Evolutionary conservation across 2,329 filamentous ascomycete species (phyloP).

Genomic region (Alternaria postmessia): DNA sequence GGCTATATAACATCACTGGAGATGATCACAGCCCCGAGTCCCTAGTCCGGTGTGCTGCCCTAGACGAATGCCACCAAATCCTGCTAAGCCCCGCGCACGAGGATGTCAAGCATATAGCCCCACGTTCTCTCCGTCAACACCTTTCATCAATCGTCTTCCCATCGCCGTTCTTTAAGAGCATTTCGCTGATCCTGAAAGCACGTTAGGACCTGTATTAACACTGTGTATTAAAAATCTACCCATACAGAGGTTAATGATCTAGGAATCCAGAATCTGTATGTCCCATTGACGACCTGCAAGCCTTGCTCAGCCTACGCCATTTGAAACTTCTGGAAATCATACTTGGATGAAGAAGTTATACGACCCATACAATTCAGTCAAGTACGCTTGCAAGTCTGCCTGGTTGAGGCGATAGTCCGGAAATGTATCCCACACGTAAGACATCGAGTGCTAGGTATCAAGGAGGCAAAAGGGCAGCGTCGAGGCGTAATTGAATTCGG

Average conservation of each 20-base stretch:
- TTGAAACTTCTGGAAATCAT: neutral
- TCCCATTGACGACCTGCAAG: constrained; percentile 18
- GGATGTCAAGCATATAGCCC: no score
- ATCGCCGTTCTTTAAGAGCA: no score
- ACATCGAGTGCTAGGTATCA: neutral
- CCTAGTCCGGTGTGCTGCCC: neutral
- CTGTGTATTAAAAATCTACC: no score
- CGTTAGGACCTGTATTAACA: no score
- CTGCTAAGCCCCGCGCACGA: neutral
- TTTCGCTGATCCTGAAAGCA: no score
- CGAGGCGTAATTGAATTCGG: neutral
- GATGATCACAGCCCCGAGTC: neutral
- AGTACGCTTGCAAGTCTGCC: constrained; percentile 16
- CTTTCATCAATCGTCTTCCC: no score
- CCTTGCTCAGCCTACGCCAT: neutral
- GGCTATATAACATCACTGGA: neutral
- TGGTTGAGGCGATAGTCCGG: constrained; percentile 17
- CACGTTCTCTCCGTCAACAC: no score
- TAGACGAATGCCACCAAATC: constrained; percentile 5
- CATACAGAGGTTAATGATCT: neutral
- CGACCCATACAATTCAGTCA: constrained; percentile 12
- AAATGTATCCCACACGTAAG: constrained; percentile 16
- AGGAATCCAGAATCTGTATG: constrained; percentile 23
- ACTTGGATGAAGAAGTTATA: constrained; percentile 22
- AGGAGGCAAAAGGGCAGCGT: neutral